Evolutionary conservation across 2,329 filamentous ascomycete genomes (phyloP), one percentile per base, ranked within the genome.

Genomic region (Metarhizium robertsii): DNA sequence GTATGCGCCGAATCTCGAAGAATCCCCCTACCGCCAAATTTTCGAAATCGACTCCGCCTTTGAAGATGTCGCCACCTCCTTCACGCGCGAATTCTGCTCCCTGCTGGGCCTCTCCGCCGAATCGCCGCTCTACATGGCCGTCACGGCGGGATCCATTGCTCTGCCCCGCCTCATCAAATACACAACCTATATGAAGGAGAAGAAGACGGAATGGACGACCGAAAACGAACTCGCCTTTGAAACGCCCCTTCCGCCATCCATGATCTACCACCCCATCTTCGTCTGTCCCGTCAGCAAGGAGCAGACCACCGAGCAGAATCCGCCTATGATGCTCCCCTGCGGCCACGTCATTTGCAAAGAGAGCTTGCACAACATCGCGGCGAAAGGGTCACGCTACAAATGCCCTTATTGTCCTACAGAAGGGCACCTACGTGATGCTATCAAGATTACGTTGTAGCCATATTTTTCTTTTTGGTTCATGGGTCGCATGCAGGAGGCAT

Each of bases 251-350:
- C 81, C 82, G 0, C 66, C 70, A 52, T 79, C 75, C 61, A 83
- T 83, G 79, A 75, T 85, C 51, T 99, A 95, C 75, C 94, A 99
- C 70, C 88, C 88, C 55, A 96, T 99, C 66, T 99, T 99, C 67
- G 94, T 99, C 46, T 99, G 94, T 66, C 94, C 94, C 0, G 94
- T 99, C 5, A 92, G 87, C 64, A 97, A 97, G 70, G 94, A 96
- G 67, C 94, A 99, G 71, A 91, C 88, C 0, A 99, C 92, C 0
- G 91, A 95, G 65, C 74, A 79, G 29, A 99, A 99, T 69, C 94
- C 94, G 11, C 91, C 94, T 2, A 95, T 97, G 88, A 94, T 96
- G 82, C 85, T 99, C 66, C 88, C 90, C 0, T 99, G 94, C 66
- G 92, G 94, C 6, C 94, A 99, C 73, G 92, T 96, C 53, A 86